A percentile compares a stretch with the other conserved stretches of the same genome.
These are phyloP conservation scores for Dendrocalamus latiflorus DNA, from an alignment of 202 grass and related monocot genomes.

Conservation along the genomic window DNA sequence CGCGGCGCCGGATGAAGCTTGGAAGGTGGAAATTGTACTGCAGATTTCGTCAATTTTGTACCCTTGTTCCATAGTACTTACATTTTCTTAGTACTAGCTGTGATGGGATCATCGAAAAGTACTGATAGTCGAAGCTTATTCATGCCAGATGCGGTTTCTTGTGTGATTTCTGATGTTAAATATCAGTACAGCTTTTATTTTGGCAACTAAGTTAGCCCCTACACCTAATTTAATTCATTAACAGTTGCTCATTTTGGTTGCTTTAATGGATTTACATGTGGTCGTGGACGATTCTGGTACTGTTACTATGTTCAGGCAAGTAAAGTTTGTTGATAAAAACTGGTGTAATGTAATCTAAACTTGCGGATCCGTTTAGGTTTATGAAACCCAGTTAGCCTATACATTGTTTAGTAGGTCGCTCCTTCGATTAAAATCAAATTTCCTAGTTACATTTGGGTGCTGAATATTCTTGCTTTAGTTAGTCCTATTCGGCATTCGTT, in stretches of 20 bases:
- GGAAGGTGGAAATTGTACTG: conserved; percentile 52
- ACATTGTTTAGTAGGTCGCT: neutral
- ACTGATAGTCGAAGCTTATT: neutral
- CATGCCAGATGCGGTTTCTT: neutral
- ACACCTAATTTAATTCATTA: neutral
- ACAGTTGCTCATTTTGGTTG: neutral
- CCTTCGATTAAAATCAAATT: neutral
- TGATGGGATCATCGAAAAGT: neutral
- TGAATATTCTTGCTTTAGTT: neutral
- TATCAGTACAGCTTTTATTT: neutral
- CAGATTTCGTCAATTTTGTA: neutral
- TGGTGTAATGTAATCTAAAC: neutral
- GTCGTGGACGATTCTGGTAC: neutral
- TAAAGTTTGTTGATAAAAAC: neutral
- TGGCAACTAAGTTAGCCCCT: neutral
- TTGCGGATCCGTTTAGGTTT: neutral
- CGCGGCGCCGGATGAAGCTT: conserved; percentile 57
- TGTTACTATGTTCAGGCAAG: neutral
- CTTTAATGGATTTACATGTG: conserved; percentile 1
- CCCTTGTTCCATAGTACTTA: neutral
- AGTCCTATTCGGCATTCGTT: neutral
- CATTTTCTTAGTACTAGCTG: neutral
- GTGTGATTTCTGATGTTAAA: neutral
- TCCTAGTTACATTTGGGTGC: conserved; percentile 5
- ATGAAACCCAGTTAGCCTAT: neutral